Base-by-base conservation (phyloP, 352 stramenopile genomes). In the Globisporangium nodosum region DNA sequence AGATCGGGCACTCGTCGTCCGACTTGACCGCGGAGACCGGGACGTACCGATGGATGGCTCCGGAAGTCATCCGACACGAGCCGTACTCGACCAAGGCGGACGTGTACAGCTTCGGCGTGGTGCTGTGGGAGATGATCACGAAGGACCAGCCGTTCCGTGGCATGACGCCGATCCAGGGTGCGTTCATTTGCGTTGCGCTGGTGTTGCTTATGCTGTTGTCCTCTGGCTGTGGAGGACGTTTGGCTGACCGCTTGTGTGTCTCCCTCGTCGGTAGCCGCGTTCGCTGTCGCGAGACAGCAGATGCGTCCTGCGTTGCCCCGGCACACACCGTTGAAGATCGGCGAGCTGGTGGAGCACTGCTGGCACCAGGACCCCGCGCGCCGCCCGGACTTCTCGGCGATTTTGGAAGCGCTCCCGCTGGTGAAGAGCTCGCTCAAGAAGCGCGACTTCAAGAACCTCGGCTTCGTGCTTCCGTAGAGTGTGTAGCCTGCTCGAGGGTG, bases 21-120 rank as follows among this genome's bases (percentile, higher is more conserved):
- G 84, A 96, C 54, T 61, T 96, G 58, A 96, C 86, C 3, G 86
- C 86, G 11, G 84, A 96, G 67, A 94, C 86, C 20, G 86, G 86
- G 40, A 96, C 86, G n/a, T 96, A 96, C 62, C 78, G 95, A 39
- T 98, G 96, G 81, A 98, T 98, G 93, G 92, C 93, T 12, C 93
- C 93, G 0, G 91, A 98, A 58, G 94, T 98, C 11, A 97, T 97
- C 47, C 88, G 93, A 9, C 88, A 93, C 61, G 78, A 93, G 58
- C 92, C 92, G 15, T 98, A 98, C 71, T 97, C 95, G 52, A 94
- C 81, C 57, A 97, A 97, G 64, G 92, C 88, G 3, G 95, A 98
- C 71, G 92, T 98, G 13, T 98, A 97, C 74, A 97, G 89, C 43
- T 98, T 96, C 68, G 93, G 82, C 31, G 81, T 96, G 21, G 83